Conservation (phyloP, 2,329 filamentous ascomycete genomes). For the Fusarium floridanum region DNA sequence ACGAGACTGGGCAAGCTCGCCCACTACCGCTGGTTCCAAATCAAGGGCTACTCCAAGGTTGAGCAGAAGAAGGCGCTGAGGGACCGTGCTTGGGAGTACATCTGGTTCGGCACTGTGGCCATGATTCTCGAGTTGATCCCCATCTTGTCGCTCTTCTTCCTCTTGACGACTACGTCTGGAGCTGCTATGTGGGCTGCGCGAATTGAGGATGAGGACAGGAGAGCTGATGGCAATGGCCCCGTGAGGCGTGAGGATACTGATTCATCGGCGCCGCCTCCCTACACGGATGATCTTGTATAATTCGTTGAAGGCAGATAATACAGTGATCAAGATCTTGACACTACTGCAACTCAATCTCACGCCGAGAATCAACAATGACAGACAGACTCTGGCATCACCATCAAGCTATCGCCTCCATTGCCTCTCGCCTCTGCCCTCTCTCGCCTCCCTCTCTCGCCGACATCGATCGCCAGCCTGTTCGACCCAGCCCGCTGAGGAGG, state of each 20-base stretch:
- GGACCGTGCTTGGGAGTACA: conserved; percentile 82
- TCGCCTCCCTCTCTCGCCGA: neutral
- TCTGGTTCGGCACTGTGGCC: conserved; percentile 91
- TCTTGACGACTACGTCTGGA: conserved; percentile 87
- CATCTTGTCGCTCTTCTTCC: conserved; percentile 91
- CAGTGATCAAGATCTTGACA: neutral
- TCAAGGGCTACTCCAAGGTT: conserved; percentile 80
- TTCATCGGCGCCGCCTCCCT: conserved; percentile 44
- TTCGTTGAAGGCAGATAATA: neutral
- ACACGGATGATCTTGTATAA: conserved; percentile 46
- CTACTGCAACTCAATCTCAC: neutral
- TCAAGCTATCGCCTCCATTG: no score
- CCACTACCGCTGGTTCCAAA: conserved; percentile 90
- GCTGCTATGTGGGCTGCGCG: conserved; percentile 88
- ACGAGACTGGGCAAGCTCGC: conserved; percentile 89
- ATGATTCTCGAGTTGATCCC: conserved; percentile 90
- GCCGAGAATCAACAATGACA: neutral
- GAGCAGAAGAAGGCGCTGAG: conserved; percentile 79
- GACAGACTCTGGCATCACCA: neutral
- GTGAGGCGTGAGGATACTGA: conserved; percentile 28
- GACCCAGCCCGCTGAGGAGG: neutral
- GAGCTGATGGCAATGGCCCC: conserved; percentile 22
- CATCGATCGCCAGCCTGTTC: neutral
- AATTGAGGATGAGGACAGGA: conserved; percentile 72
- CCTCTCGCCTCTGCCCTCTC: neutral